These are phyloP conservation scores for Ormosia emarginata DNA, from an alignment of 306 rosid species.

Conservation along the genomic window DNA sequence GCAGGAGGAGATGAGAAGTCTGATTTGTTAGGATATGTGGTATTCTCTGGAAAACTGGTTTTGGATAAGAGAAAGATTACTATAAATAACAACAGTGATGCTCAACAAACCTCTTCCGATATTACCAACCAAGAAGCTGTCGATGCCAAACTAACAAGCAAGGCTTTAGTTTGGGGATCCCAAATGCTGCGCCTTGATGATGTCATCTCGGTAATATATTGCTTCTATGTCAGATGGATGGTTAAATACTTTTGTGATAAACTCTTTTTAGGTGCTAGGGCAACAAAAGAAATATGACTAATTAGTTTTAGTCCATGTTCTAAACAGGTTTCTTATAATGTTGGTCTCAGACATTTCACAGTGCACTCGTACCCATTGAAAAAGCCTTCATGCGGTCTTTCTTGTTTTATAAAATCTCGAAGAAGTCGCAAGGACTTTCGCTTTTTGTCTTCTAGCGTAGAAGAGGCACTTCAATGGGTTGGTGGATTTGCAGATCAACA, in stretches of 20 bases:
- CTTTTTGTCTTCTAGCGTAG: slow-evolving; percentile 72
- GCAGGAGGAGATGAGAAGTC: slow-evolving; percentile 85
- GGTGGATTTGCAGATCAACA: slow-evolving; percentile 98
- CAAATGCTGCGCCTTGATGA: slow-evolving; percentile 72
- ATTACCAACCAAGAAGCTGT: slow-evolving; percentile 46
- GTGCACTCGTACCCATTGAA: slow-evolving; percentile 83
- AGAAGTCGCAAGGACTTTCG: slow-evolving; percentile 79
- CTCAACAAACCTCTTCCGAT: slow-evolving; percentile 44
- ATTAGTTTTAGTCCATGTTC: slow-evolving; percentile 32
- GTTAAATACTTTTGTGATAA: slow-evolving; percentile 16
- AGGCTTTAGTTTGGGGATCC: slow-evolving; percentile 85
- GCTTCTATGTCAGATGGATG: slow-evolving; percentile 26
- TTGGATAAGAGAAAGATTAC: slow-evolving; percentile 68
- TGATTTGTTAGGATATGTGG: slow-evolving; percentile 81
- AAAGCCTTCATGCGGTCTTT: slow-evolving; percentile 71
- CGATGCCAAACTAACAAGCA: slow-evolving; percentile 86
- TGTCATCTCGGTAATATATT: slow-evolving; percentile 80
- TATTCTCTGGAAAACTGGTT: slow-evolving; percentile 68
- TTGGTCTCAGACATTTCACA: slow-evolving; percentile 92
- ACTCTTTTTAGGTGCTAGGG: slow-evolving; percentile 13
- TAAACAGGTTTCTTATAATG: slow-evolving; percentile 88
- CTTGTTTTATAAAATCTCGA: slow-evolving; percentile 66
- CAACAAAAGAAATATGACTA: slow-evolving; percentile 11
- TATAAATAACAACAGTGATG: slow-evolving; percentile 29
- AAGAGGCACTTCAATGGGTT: slow-evolving; percentile 97